Evolutionary conservation across 1,284 basidiomycete genomes (phyloP).

Genomic region (Volvariella surrecta): DNA sequence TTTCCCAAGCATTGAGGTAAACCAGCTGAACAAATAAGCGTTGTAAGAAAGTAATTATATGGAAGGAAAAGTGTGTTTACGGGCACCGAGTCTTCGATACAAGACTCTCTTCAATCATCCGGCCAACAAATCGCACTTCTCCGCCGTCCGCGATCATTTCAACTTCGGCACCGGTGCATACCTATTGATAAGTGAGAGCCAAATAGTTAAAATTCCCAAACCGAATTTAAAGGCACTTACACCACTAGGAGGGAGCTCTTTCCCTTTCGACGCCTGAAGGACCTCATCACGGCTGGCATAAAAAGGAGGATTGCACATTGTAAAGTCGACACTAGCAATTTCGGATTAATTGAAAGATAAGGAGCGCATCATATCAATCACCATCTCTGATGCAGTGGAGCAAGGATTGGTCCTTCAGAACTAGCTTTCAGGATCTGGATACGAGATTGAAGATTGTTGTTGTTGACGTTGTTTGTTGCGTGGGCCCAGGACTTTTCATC

Average conservation of each 20-base stretch:
- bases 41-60: background rate
- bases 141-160: constrained; percentile 89
- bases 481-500: constrained; percentile 49
- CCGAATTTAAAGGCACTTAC: constrained; percentile 31
- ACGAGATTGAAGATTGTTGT: constrained; percentile 42
- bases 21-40: constrained; percentile 57
- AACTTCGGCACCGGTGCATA: constrained; percentile 74
- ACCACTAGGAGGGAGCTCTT: constrained; percentile 55
- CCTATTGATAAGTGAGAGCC: constrained; percentile 27
- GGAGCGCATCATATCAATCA: constrained; percentile 7
- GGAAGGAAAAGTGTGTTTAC: constrained; percentile 23
- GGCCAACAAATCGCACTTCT: constrained; percentile 69
- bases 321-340: constrained; percentile 48
- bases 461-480: constrained; percentile 45
- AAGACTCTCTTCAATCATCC: constrained; percentile 74
- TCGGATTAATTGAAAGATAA: background rate
- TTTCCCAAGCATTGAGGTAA: constrained; percentile 87
- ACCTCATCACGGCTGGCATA: constrained; percentile 72
- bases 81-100: constrained; percentile 37
- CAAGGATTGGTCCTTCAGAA: constrained; percentile 37
- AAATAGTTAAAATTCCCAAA: background rate
- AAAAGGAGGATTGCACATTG: constrained; percentile 96
- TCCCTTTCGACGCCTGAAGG: constrained; percentile 44
- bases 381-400: constrained; percentile 23
- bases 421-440: constrained; percentile 39